Evolutionary conservation across 1,284 basidiomycete species (phyloP), one percentile per base, ranked within the genome.

Genomic region (Boletus coffeatus): DNA sequence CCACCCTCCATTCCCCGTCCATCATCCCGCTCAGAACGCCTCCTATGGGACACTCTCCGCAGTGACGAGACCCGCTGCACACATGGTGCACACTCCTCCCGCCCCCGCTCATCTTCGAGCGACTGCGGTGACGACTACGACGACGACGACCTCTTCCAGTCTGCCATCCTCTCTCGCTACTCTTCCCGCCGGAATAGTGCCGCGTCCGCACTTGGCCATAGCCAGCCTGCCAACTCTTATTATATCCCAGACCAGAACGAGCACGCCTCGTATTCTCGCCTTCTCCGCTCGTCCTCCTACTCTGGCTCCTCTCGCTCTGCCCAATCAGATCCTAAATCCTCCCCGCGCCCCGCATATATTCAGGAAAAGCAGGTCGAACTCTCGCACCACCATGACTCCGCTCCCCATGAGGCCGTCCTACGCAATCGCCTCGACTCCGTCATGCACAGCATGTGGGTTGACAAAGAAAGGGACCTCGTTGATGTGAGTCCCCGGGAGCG

Each of bases 381-480:
- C 10, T 63, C 59, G 14, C 62, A 64, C 63, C 63, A 70, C 62
- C 67, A 70, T 37, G 73, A 73, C 6, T 62, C 66, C 63, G 80
- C 83, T 11, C 82, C 85, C 0, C 84, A 86, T 58, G 83, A 82
- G 67, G 81, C 80, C 50, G 84, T 82, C 7, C 75, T 87, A 32
- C 77, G 80, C n/a, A 80, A 76, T 55, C 76, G 81, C 32, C 73
- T 86, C n/a, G 84, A 87, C 70, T 74, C 79, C 10, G 82, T 85
- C 43, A 70, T 86, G 37, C 74, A 74, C 63, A 69, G 74, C 69
- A 68, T 73, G 70, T 65, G 61, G 36, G 63, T 67, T 64, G 65
- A 73, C 61, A 73, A 25, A 59, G 73, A 70, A 50, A 59, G 37
- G 7, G 65, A 67, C 43, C 32, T 64, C 1, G 21, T 64, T 16